A percentile compares a stretch with the other conserved stretches of the same genome.
Evolutionary conservation across 139 green algal genomes (phyloP).

Genomic region (Chlorella sp.): DNA sequence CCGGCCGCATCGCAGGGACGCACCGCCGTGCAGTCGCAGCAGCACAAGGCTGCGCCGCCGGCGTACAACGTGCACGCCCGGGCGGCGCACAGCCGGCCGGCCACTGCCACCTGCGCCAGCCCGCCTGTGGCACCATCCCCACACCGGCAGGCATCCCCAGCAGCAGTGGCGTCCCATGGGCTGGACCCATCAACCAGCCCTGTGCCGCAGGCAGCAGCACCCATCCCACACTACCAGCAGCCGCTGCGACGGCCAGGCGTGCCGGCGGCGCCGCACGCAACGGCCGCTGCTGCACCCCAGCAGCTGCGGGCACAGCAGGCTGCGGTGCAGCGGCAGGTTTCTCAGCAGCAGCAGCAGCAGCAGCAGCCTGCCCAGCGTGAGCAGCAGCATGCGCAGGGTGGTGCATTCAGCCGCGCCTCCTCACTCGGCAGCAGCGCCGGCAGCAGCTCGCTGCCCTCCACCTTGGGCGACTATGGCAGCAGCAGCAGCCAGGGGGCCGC

Average conservation of each 20-base stretch:
- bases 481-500: background rate
- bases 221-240: background rate
- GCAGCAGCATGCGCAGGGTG: background rate
- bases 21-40: no score
- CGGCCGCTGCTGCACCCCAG: background rate
- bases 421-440: background rate
- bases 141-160: background rate
- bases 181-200: conserved; percentile 1
- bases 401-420: background rate
- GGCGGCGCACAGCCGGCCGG: background rate
- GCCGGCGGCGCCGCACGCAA: background rate
- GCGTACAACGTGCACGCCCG: conserved; percentile 14
- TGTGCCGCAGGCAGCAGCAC: background rate
- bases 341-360: background rate
- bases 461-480: background rate
- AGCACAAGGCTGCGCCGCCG: no score
- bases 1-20: background rate
- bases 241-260: background rate
- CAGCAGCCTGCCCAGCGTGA: no score
- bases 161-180: conserved; percentile 7
- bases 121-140: background rate
- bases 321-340: background rate
- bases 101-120: background rate
- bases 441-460: background rate
- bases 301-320: background rate